Evolutionary conservation across 225 moss, liverwort and hornwort species (phyloP).

Genomic region (Ulota crispa): DNA sequence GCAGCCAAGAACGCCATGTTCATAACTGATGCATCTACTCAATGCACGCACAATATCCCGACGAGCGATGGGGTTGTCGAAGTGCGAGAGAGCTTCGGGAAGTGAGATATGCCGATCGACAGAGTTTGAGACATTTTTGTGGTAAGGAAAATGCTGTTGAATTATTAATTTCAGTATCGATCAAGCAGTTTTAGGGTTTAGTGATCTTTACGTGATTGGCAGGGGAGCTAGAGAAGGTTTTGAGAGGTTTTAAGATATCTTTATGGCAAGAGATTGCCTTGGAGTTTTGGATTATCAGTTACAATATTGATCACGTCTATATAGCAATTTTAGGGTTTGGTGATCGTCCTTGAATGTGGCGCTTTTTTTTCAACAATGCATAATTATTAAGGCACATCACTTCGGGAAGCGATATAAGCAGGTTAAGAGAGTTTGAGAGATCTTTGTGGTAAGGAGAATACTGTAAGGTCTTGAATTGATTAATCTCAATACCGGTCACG

Average conservation of each 20-base stretch:
- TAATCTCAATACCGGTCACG: not conserved
- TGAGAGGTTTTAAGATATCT: no score
- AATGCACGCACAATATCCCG: constrained; percentile 49
- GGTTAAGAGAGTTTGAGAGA: not conserved
- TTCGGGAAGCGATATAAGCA: not conserved
- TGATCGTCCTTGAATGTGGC: not conserved
- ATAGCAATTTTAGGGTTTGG: not conserved
- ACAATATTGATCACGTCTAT: not conserved
- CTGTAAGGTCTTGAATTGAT: not conserved
- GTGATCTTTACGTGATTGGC: not conserved
- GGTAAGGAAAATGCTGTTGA: not conserved
- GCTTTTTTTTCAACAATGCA: not conserved
- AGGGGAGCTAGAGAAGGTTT: no score
- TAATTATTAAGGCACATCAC: not conserved
- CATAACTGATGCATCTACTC: constrained; percentile 58
- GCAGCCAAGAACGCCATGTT: constrained; percentile 68
- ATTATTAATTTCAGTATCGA: not conserved
- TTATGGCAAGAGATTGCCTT: not conserved
- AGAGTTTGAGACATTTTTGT: not conserved
- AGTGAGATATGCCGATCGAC: not conserved
- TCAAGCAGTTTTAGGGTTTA: not conserved
- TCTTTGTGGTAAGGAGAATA: not conserved
- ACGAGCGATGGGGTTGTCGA: not conserved
- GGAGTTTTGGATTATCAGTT: not conserved
- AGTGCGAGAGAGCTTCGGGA: not conserved